These are phyloP conservation scores for Glomus cerebriforme DNA, from an alignment of 192 early-diverging fungal genomes.

Conservation along the genomic window DNA sequence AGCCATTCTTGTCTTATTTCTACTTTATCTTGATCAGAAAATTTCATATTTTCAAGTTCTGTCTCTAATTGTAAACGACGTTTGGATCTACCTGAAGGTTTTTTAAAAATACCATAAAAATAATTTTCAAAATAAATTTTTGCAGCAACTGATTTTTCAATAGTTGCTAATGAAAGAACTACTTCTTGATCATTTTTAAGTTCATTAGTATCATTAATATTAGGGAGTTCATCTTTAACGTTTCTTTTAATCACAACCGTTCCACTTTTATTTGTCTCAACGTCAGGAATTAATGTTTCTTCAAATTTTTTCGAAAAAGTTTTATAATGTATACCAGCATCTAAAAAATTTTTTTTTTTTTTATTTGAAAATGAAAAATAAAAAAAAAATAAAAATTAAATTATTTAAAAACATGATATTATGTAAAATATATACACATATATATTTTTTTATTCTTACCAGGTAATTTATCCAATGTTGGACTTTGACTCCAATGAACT, in stretches of 20 bases:
- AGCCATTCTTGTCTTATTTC: constrained; percentile 55
- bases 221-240: not conserved
- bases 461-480: constrained; percentile 42
- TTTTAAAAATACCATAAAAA: constrained; percentile 55
- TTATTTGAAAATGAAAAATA: not conserved
- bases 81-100: constrained; percentile 48
- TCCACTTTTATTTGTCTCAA: not conserved
- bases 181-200: not conserved
- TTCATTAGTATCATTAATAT: not conserved
- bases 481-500: constrained; percentile 40
- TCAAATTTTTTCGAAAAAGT: not conserved
- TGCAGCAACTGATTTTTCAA: constrained; percentile 60
- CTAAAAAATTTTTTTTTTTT: no score
- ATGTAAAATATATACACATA: no score
- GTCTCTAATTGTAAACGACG: constrained; percentile 56
- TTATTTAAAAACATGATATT: no score
- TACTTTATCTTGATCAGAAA: constrained; percentile 54
- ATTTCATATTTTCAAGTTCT: constrained; percentile 47
- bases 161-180: constrained; percentile 49
- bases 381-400: not conserved
- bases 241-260: not conserved
- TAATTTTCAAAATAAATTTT: constrained; percentile 66
- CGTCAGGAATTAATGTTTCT: not conserved
- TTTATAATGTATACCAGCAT: not conserved
- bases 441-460: constrained; percentile 34